A percentile compares a stretch with the other conserved stretches of the same genome.
These are phyloP conservation scores for Fusarium sp. DNA, from an alignment of 2,329 filamentous ascomycete genomes.

Conservation along the genomic window DNA sequence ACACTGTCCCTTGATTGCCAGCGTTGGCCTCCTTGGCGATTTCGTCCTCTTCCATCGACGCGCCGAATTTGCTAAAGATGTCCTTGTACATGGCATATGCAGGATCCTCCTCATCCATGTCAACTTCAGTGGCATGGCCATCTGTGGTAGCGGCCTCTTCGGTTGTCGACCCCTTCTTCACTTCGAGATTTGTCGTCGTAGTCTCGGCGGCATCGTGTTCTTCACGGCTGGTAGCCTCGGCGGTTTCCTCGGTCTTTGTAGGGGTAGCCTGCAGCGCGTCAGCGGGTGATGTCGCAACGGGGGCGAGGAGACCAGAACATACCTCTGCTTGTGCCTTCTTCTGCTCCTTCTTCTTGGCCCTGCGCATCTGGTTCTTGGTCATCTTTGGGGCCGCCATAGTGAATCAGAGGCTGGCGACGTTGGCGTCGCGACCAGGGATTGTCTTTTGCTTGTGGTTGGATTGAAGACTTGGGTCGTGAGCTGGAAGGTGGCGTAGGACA, in stretches of 20 bases:
- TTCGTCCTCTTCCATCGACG: conserved; percentile 70
- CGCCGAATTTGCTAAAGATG: conserved; percentile 83
- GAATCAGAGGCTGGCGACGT: conserved; percentile 41
- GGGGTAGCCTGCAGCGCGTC: conserved; percentile 35
- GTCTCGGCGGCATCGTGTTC: conserved; percentile 49
- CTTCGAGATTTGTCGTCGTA: conserved; percentile 53
- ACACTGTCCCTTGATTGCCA: conserved; percentile 85
- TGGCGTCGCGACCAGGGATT: conserved; percentile 42
- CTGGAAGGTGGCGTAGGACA: conserved; percentile 52
- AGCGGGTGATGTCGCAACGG: conserved; percentile 7
- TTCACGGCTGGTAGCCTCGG: conserved; percentile 37
- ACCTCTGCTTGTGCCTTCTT: conserved; percentile 75
- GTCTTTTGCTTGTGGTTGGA: conserved; percentile 42
- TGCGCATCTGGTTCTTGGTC: conserved; percentile 93
- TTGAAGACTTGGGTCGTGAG: conserved; percentile 50
- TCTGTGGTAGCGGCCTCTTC: conserved; percentile 54
- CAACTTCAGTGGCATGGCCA: conserved; percentile 65
- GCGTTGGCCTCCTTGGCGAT: conserved; percentile 71
- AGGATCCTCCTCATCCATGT: conserved; percentile 78
- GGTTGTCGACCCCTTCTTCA: conserved; percentile 51
- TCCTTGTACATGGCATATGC: conserved; percentile 85
- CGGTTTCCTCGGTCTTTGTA: conserved; percentile 29
- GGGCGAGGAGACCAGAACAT: background rate
- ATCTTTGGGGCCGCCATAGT: conserved; percentile 76
- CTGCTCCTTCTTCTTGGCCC: conserved; percentile 93